phyloP scores from a whole-genome alignment of 1,139 yeast species.

The Suhomyces yuchorum region DNA sequence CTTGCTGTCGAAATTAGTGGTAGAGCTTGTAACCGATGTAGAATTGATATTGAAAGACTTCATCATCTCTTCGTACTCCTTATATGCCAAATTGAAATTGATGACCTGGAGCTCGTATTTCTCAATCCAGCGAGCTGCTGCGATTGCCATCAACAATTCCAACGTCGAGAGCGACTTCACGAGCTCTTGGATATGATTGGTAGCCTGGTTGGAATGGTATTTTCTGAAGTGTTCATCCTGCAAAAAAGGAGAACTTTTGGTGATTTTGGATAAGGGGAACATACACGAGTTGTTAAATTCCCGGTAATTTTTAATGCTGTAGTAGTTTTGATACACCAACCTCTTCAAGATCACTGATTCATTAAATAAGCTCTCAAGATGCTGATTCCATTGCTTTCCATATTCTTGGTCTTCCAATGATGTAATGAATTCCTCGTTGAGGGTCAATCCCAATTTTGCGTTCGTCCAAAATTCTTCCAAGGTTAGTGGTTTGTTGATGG shows the following conservation, averaged over 20 bases:
- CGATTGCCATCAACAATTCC: conserved; percentile 67
- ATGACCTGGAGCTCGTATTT: conserved; percentile 58
- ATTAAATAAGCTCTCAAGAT: conserved; percentile 33
- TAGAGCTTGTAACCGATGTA: conserved; percentile 25
- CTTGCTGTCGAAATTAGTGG: conserved; percentile 35
- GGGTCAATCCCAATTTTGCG: conserved; percentile 31
- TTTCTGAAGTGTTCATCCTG: conserved; percentile 31
- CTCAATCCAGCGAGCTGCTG: conserved; percentile 71
- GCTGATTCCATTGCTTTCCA: conserved; percentile 54
- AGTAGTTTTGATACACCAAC: conserved; percentile 47
- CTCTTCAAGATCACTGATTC: conserved; percentile 16
- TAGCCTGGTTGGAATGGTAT: conserved; percentile 23
- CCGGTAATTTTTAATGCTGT: conserved; percentile 61
- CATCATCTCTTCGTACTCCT: conserved; percentile 68
- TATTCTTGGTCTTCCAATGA: conserved; percentile 24
- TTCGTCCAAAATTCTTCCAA: conserved; percentile 47
- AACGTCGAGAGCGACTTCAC: conserved; percentile 59
- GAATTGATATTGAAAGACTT: conserved; percentile 46
- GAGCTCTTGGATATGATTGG: conserved; percentile 31
- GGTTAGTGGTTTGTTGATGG: conserved; percentile 53
- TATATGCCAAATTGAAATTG: conserved; percentile 76
- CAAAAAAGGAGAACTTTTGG: conserved; percentile 32
- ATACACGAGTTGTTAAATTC: conserved; percentile 55
- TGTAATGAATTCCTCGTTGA: conserved; percentile 22
- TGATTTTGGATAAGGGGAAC: conserved; percentile 45